These are phyloP conservation scores for Penicillium sp. DNA, from an alignment of 2,329 filamentous ascomycete genomes.

Conservation along the genomic window DNA sequence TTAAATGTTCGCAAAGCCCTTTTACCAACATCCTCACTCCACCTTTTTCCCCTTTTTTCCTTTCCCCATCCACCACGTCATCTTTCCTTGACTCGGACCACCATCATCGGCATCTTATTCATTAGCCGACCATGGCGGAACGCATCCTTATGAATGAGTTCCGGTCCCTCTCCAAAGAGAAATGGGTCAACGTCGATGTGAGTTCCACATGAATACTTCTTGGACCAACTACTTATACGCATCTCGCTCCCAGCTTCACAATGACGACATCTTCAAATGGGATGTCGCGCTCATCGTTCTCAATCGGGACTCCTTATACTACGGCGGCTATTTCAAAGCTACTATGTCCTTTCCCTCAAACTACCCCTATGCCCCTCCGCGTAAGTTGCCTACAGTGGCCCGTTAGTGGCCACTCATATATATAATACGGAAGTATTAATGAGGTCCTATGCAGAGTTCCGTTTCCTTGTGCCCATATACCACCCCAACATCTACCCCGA, in stretches of 20 bases:
- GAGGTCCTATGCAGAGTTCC: conserved; percentile 57
- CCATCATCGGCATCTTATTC: background rate
- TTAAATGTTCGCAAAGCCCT: background rate
- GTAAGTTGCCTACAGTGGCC: conserved; percentile 34
- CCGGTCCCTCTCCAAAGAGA: conserved; percentile 75
- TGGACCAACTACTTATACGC: background rate
- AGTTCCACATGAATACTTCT: conserved; percentile 24
- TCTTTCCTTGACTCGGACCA: background rate
- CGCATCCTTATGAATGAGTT: conserved; percentile 87
- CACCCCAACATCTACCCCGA: conserved; percentile 94
- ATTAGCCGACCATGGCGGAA: conserved; percentile 53
- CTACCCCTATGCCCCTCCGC: conserved; percentile 82
- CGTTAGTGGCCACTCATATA: background rate
- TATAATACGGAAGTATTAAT: background rate
- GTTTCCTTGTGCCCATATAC: conserved; percentile 72
- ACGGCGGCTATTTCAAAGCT: conserved; percentile 88
- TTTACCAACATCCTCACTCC: background rate
- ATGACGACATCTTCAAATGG: conserved; percentile 85
- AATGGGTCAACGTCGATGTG: conserved; percentile 89
- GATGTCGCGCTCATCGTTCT: conserved; percentile 83
- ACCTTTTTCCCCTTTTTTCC: background rate
- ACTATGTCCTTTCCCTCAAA: conserved; percentile 82
- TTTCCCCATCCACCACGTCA: background rate
- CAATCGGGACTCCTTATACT: conserved; percentile 85
- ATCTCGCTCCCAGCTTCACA: conserved; percentile 55